A percentile compares a stretch with the other conserved stretches of the same genome.
These are phyloP conservation scores for Spergularia bocconei DNA, from an alignment of 148 eudicot genomes.

Conservation along the genomic window DNA sequence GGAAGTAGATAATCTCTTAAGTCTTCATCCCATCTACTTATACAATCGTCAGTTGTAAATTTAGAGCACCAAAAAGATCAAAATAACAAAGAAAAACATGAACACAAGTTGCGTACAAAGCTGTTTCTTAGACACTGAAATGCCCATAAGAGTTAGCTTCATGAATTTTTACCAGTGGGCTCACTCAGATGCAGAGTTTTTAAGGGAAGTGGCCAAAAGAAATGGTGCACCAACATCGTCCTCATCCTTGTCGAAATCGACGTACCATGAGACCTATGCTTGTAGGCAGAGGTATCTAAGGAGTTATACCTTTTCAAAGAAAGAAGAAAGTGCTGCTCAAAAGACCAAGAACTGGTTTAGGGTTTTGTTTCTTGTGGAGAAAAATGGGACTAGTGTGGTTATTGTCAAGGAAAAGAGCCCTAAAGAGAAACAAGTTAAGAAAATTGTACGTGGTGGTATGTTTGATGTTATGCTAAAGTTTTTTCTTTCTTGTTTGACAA, in stretches of 20 bases:
- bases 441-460: neutral
- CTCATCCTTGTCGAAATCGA: neutral
- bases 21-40: too few relatives aligned
- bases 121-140: constrained; percentile 13
- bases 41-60: too few relatives aligned
- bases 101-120: constrained; percentile 13
- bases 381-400: neutral
- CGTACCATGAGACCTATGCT: constrained; percentile 22
- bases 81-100: neutral
- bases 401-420: neutral
- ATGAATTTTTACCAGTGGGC: constrained; percentile 19
- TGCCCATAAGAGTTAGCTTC: constrained; percentile 4
- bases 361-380: neutral
- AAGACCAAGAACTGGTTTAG: constrained; percentile 19
- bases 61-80: too few relatives aligned
- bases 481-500: neutral
- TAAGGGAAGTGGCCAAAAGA: constrained; percentile 10
- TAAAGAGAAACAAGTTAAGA: neutral
- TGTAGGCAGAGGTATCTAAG: constrained; percentile 26
- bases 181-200: constrained; percentile 26
- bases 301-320: constrained; percentile 24
- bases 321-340: neutral
- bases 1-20: too few relatives aligned
- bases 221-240: neutral
- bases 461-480: constrained; percentile 12